A percentile compares a stretch with the other conserved stretches of the same genome.
phyloP scores from a whole-genome alignment of 768 basidiomycete species.

The Pleurotus giganteus region DNA sequence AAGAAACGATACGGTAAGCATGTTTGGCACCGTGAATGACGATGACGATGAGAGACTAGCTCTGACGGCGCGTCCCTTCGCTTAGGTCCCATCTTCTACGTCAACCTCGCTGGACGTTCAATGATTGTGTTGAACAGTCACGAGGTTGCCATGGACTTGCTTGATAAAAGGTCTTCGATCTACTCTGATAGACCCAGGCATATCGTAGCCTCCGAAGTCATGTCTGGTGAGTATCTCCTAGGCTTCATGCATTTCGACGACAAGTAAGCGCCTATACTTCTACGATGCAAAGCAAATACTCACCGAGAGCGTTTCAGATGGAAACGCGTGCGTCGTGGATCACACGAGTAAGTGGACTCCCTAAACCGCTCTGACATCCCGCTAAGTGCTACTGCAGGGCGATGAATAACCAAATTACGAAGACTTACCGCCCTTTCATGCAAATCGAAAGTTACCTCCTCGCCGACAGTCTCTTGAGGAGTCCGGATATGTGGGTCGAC shows the following conservation, averaged over 20 bases:
- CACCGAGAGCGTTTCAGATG: constrained; percentile 9
- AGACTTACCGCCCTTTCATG: constrained; percentile 11
- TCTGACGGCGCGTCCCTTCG: no score
- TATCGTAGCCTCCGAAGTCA: constrained; percentile 19
- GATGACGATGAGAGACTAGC: neutral
- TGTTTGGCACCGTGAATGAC: neutral
- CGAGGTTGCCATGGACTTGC: constrained; percentile 29
- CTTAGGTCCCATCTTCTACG: constrained; percentile 26
- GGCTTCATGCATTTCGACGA: constrained; percentile 23
- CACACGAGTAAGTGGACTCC: constrained; percentile 14
- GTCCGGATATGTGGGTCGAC: constrained; percentile 22
- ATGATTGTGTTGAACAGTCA: constrained; percentile 32
- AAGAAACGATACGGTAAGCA: constrained; percentile 16
- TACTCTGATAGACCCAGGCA: constrained; percentile 24
- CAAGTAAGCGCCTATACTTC: constrained; percentile 14
- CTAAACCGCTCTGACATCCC: neutral
- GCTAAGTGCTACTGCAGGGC: neutral
- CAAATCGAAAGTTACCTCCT: constrained; percentile 14
- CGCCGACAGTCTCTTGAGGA: constrained; percentile 8
- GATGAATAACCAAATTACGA: constrained; percentile 10
- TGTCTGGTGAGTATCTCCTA: constrained; percentile 25
- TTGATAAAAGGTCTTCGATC: constrained; percentile 27
- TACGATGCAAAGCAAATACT: neutral
- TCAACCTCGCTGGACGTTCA: constrained; percentile 33
- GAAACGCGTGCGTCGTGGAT: constrained; percentile 17